Evolutionary conservation across 495 filamentous ascomycete species (phyloP).

Genomic region (Amorphotheca resinae): DNA sequence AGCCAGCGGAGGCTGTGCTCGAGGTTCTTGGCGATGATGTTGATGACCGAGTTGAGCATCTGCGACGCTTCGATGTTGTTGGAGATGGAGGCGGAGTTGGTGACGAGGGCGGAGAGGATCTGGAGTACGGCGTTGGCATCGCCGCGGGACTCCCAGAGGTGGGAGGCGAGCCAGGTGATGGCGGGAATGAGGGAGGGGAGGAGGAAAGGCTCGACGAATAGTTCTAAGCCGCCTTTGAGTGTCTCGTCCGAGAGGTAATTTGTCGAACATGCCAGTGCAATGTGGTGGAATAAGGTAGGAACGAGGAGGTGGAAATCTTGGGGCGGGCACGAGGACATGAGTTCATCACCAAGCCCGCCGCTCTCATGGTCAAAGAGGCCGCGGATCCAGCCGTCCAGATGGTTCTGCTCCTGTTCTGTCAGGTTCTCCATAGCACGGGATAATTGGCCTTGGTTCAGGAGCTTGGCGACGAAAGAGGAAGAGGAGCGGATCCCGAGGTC

Average conservation of each 20-base stretch:
- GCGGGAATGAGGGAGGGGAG: conserved; percentile 77
- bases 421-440: conserved; percentile 53
- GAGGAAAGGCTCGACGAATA: conserved; percentile 80
- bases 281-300: conserved; percentile 77
- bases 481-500: conserved; percentile 50
- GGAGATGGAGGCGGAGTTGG: conserved; percentile 59
- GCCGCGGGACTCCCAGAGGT: conserved; percentile 56
- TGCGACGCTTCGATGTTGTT: conserved; percentile 53
- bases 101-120: conserved; percentile 62
- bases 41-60: conserved; percentile 73
- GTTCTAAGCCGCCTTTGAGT: conserved; percentile 79
- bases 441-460: conserved; percentile 54
- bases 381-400: conserved; percentile 73
- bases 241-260: conserved; percentile 63
- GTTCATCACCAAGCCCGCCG: conserved; percentile 62
- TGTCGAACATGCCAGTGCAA: conserved; percentile 59
- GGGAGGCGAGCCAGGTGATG: conserved; percentile 65
- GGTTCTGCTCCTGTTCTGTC: conserved; percentile 58
- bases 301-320: conserved; percentile 92
- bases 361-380: conserved; percentile 78
- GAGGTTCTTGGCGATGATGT: conserved; percentile 65
- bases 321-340: conserved; percentile 83
- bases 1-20: conserved; percentile 65
- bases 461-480: conserved; percentile 65
- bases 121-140: conserved; percentile 53